These are phyloP conservation scores for Populus ilicifolia DNA, from an alignment of 345 rosid genomes.

Conservation along the genomic window DNA sequence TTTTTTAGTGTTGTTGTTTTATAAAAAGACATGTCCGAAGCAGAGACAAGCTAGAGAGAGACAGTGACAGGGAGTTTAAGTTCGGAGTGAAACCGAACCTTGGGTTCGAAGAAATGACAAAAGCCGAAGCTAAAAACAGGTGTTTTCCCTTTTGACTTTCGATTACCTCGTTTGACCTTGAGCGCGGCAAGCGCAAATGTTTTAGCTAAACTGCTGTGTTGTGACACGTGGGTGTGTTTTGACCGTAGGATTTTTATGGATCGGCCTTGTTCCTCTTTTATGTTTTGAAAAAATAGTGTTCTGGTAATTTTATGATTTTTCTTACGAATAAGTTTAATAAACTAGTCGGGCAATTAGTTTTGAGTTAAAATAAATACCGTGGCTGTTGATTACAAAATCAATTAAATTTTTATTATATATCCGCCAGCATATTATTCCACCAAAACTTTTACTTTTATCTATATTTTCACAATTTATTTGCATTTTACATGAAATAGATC, in stretches of 20 bases:
- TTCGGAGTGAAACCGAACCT: slow-evolving; percentile 17
- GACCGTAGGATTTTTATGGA: background rate
- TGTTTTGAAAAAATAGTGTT: no score
- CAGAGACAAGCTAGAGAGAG: slow-evolving; percentile 4
- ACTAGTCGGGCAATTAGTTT: no score
- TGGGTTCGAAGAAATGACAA: slow-evolving; percentile 16
- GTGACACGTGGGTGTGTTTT: slow-evolving; percentile 5
- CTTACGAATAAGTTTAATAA: no score
- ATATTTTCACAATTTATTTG: no score
- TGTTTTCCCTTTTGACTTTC: background rate
- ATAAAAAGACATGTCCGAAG: background rate
- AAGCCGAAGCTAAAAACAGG: slow-evolving; percentile 24
- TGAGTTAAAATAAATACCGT: no score
- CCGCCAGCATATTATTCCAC: no score
- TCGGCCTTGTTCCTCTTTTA: background rate
- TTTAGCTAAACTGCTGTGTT: background rate
- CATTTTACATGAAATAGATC: no score
- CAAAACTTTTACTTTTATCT: no score
- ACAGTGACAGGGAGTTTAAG: background rate
- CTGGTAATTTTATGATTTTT: no score
- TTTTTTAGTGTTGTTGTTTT: background rate
- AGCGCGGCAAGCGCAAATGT: slow-evolving; percentile 39
- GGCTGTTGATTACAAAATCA: no score
- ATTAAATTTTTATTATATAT: no score
- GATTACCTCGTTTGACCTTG: slow-evolving; percentile 21